A percentile compares a stretch with the other conserved stretches of the same genome.
These are phyloP conservation scores for Ceratopteris richardii DNA, from an alignment of 75 land plant genomes.

Conservation along the genomic window DNA sequence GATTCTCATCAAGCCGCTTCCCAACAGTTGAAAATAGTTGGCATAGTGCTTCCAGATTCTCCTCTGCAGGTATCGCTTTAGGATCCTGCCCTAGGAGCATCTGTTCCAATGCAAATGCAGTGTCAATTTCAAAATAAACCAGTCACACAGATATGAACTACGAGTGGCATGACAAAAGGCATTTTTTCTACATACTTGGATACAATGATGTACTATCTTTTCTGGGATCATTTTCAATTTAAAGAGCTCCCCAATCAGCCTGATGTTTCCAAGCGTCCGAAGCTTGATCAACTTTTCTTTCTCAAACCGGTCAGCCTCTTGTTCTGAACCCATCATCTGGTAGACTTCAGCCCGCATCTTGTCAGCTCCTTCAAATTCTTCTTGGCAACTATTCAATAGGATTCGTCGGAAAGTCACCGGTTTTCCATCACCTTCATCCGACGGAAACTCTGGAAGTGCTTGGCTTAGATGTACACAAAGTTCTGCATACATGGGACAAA, in stretches of 20 bases:
- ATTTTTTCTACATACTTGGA: slow-evolving; percentile 9
- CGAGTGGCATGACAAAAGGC: too few relatives aligned
- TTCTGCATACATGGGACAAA: slow-evolving; percentile 83
- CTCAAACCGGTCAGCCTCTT: slow-evolving; percentile 71
- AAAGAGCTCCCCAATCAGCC: slow-evolving; percentile 35
- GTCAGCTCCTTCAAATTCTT: slow-evolving; percentile 88
- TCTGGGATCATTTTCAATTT: slow-evolving; percentile 24
- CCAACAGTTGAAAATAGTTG: slow-evolving; percentile 82
- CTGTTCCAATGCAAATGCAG: neutral
- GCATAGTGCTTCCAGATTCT: slow-evolving; percentile 92
- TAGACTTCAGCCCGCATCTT: slow-evolving; percentile 52
- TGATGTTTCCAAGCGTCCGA: slow-evolving; percentile 30
- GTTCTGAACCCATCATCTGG: slow-evolving; percentile 64
- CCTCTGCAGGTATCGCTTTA: slow-evolving; percentile 68
- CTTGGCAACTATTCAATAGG: slow-evolving; percentile 79
- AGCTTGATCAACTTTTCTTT: slow-evolving; percentile 49
- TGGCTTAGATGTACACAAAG: slow-evolving; percentile 66
- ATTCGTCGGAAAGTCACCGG: slow-evolving; percentile 78
- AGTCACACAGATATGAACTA: too few relatives aligned
- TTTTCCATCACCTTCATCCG: slow-evolving; percentile 45
- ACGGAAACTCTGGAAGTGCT: slow-evolving; percentile 63
- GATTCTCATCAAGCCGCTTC: slow-evolving; percentile 78
- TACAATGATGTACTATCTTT: slow-evolving; percentile 29
- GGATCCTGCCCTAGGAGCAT: slow-evolving; percentile 53
- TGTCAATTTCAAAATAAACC: too few relatives aligned